phyloP scores from a whole-genome alignment of 768 basidiomycete species.

The Tylopilus balloui region DNA sequence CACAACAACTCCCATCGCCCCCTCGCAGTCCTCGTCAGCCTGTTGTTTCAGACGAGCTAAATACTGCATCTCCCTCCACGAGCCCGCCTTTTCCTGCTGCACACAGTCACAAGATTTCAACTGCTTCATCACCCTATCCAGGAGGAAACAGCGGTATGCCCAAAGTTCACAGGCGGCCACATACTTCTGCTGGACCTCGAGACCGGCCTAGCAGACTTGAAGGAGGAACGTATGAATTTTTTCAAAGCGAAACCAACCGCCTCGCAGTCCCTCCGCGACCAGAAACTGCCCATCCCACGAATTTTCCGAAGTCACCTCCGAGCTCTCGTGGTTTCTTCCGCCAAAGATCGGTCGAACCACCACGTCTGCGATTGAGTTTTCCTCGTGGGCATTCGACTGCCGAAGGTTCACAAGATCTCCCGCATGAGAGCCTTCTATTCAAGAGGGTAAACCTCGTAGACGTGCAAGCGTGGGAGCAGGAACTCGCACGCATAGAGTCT shows the following conservation, averaged over 20 bases:
- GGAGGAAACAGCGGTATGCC: conserved; percentile 24
- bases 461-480: conserved; percentile 73
- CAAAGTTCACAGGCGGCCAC: conserved; percentile 50
- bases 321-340: conserved; percentile 17
- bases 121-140: conserved; percentile 30
- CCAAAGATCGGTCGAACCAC: conserved; percentile 20
- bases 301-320: conserved; percentile 6
- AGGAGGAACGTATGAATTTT: conserved; percentile 8
- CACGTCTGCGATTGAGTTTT: conserved; percentile 35
- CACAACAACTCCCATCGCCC: conserved; percentile 36
- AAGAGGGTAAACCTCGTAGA: conserved; percentile 33
- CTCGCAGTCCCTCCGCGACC: conserved; percentile 19
- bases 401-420: conserved; percentile 18
- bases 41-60: conserved; percentile 7
- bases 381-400: conserved; percentile 43
- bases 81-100: conserved; percentile 6
- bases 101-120: conserved; percentile 29
- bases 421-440: conserved; percentile 16
- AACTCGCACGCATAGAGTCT: conserved; percentile 66
- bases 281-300: conserved; percentile 27
- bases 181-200: conserved; percentile 70
- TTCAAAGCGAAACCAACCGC: conserved; percentile 15
- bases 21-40: conserved; percentile 32
- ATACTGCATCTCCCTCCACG: conserved; percentile 2
- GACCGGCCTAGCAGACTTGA: conserved; percentile 42